Percentiles rank a stretch among this genome's conserved stretches.
Evolutionary conservation across 1,139 yeast species (phyloP).

Genomic region (Lodderomyces metapsilosis): DNA sequence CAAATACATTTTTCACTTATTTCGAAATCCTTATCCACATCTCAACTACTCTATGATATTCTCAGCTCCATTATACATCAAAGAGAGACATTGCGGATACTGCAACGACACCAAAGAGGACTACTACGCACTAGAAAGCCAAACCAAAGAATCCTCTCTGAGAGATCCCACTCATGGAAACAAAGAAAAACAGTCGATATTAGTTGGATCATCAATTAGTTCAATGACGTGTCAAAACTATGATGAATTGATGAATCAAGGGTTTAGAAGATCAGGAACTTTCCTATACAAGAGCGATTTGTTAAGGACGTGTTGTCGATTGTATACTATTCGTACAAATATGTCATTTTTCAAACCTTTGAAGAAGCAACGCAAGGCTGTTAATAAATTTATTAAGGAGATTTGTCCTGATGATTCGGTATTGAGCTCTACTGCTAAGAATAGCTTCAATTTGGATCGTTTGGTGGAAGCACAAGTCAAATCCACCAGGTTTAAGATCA

Average conservation of each 20-base stretch:
- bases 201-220: conserved; percentile 52
- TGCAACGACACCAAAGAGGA: conserved; percentile 51
- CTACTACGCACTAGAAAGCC: conserved; percentile 35
- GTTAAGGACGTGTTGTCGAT: conserved; percentile 74
- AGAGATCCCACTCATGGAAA: too few species aligned
- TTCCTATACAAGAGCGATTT: conserved; percentile 75
- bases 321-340: conserved; percentile 73
- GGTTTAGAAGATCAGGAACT: conserved; percentile 77
- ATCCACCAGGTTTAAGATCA: conserved; percentile 42
- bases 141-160: too few species aligned
- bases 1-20: too few species aligned
- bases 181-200: conserved; percentile 20
- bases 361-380: conserved; percentile 66
- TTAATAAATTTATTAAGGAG: conserved; percentile 59
- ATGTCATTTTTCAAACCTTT: conserved; percentile 43
- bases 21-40: too few species aligned
- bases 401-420: conserved; percentile 21
- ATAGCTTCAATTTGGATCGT: conserved; percentile 19
- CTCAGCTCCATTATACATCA: conserved; percentile 23
- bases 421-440: conserved; percentile 12
- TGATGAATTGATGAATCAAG: conserved; percentile 64
- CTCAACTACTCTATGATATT: not conserved
- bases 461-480: conserved; percentile 24
- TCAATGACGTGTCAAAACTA: conserved; percentile 52
- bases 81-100: conserved; percentile 56